Conservation (phyloP, 179 eudicot species). For the Pouteria campechiana region DNA sequence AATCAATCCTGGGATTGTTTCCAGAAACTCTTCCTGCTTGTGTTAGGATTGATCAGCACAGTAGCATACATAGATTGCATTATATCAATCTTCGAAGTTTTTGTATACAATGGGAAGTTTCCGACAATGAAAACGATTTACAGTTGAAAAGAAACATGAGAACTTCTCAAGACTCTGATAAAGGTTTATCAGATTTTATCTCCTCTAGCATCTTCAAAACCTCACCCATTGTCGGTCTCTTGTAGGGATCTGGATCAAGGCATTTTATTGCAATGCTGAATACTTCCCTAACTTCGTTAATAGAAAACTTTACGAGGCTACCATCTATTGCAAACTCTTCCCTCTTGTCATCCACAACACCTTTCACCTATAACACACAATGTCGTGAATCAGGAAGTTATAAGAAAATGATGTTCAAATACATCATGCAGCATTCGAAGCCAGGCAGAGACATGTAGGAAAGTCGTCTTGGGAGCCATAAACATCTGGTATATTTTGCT, state of each 20-base stretch:
- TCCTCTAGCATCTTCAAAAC: constrained; percentile 67
- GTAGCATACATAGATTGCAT: too few species aligned
- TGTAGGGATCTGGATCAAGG: constrained; percentile 59
- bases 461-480: too few species aligned
- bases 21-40: too few species aligned
- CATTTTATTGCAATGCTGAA: constrained; percentile 69
- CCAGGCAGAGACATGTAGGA: too few species aligned
- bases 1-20: too few species aligned
- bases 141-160: neutral
- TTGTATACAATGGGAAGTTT: too few species aligned
- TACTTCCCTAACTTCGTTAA: constrained; percentile 40
- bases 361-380: constrained; percentile 67
- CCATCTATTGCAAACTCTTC: constrained; percentile 67
- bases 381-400: too few species aligned
- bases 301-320: constrained; percentile 33
- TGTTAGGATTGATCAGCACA: too few species aligned
- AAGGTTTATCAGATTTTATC: constrained; percentile 18
- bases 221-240: constrained; percentile 70
- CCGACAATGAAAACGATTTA: neutral
- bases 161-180: constrained; percentile 9
- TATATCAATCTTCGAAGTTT: too few species aligned
- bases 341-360: constrained; percentile 54
- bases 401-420: too few species aligned
- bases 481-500: too few species aligned
- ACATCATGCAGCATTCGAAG: too few species aligned